phyloP scores from a whole-genome alignment of 192 early-diverging fungal genomes.

The Coemansia sp. region DNA sequence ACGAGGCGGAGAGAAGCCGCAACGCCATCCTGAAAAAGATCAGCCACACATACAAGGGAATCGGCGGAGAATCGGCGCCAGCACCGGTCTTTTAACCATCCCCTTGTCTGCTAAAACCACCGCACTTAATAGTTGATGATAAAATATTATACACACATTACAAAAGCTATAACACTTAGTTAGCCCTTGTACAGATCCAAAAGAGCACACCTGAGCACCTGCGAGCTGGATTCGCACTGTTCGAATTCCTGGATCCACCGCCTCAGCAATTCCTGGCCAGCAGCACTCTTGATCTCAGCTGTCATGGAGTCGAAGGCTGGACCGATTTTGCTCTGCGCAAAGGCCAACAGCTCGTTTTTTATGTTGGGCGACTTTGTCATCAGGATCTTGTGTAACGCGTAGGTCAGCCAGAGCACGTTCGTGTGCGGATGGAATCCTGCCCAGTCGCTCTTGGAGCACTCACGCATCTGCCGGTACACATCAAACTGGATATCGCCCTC shows the following conservation, averaged over 20 bases:
- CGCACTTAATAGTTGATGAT: not conserved
- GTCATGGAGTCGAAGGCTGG: constrained; percentile 21
- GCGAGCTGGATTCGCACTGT: constrained; percentile 48
- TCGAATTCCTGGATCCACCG: constrained; percentile 54
- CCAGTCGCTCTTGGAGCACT: constrained; percentile 35
- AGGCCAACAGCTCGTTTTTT: constrained; percentile 39
- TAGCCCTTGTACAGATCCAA: constrained; percentile 53
- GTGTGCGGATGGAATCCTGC: constrained; percentile 48
- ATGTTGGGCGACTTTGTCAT: constrained; percentile 43
- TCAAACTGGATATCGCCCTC: constrained; percentile 73
- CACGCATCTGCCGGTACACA: constrained; percentile 70
- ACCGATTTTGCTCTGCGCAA: constrained; percentile 50
- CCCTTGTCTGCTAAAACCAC: too few species aligned
- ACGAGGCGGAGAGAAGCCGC: constrained; percentile 41
- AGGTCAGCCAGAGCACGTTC: constrained; percentile 52
- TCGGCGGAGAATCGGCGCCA: constrained; percentile 42
- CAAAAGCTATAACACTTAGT: not conserved
- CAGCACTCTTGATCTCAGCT: constrained; percentile 30
- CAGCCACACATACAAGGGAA: constrained; percentile 36
- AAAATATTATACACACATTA: not conserved
- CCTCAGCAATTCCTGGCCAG: constrained; percentile 46
- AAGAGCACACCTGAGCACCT: constrained; percentile 45
- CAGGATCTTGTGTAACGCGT: constrained; percentile 53
- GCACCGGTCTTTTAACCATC: constrained; percentile 24
- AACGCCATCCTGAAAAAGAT: constrained; percentile 43